phyloP scores from a whole-genome alignment of 768 basidiomycete species.

The Leccinellum albellum region DNA sequence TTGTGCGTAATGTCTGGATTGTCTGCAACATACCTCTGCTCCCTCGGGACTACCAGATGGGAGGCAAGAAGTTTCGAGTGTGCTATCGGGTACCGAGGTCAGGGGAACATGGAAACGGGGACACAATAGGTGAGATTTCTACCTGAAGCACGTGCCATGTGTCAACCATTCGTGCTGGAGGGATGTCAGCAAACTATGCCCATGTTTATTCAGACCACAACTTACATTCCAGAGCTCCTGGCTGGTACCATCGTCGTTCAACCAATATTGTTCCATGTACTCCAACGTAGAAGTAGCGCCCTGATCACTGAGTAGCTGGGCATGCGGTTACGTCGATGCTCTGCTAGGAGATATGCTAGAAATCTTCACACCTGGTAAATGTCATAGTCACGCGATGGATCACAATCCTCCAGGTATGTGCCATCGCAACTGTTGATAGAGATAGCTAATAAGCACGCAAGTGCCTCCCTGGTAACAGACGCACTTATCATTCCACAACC shows the following conservation, averaged over 20 bases:
- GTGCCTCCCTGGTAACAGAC: conserved; percentile 12
- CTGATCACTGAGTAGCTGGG: conserved; percentile 52
- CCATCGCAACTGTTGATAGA: conserved; percentile 49
- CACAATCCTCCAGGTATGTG: conserved; percentile 32
- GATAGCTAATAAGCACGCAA: neutral
- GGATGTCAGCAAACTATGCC: conserved; percentile 1
- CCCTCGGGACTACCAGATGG: conserved; percentile 56
- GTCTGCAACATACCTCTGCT: conserved; percentile 46
- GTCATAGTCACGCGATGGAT: conserved; percentile 44
- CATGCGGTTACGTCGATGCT: neutral
- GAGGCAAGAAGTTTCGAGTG: conserved; percentile 55
- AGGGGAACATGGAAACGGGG: neutral
- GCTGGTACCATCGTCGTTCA: conserved; percentile 54
- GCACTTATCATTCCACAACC: conserved; percentile 66
- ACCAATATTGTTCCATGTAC: conserved; percentile 63
- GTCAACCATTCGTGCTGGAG: conserved; percentile 64
- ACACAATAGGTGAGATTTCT: neutral
- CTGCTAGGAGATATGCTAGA: neutral
- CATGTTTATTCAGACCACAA: neutral
- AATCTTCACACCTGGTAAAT: conserved; percentile 36
- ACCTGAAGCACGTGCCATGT: conserved; percentile 56
- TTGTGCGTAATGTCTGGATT: neutral
- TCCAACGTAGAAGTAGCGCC: conserved; percentile 55
- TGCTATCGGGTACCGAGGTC: conserved; percentile 37
- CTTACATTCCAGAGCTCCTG: conserved; percentile 69